phyloP scores from a whole-genome alignment of 1,284 basidiomycete species.

The Flammula alnicola region DNA sequence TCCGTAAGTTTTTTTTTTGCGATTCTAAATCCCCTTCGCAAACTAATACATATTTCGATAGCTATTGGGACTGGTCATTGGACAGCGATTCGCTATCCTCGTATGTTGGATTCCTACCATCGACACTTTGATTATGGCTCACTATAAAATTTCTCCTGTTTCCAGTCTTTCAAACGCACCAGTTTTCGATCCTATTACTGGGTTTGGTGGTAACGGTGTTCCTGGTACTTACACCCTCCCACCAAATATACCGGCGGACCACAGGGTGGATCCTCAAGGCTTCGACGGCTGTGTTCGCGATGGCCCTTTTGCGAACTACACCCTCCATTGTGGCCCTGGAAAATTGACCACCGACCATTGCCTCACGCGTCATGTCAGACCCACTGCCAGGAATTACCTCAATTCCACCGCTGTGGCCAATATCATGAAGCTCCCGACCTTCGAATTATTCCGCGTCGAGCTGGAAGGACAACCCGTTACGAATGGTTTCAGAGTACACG shows the following conservation, averaged over 20 bases:
- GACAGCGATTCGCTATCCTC: slow-evolving; percentile 29
- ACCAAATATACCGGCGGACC: slow-evolving; percentile 25
- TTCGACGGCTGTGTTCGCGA: slow-evolving; percentile 35
- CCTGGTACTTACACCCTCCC: slow-evolving; percentile 29
- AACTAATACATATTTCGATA: slow-evolving; percentile 14
- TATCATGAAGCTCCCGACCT: slow-evolving; percentile 29
- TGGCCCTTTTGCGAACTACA: slow-evolving; percentile 39
- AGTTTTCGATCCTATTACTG: slow-evolving; percentile 37
- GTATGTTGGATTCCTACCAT: neutral
- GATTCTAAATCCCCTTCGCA: neutral
- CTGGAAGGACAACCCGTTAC: slow-evolving; percentile 37
- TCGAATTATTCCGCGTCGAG: slow-evolving; percentile 38
- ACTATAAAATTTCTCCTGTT: neutral
- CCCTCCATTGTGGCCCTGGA: slow-evolving; percentile 39
- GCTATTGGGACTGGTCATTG: slow-evolving; percentile 47
- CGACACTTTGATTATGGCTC: too few species aligned
- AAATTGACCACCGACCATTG: slow-evolving; percentile 35
- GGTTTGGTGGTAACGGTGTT: slow-evolving; percentile 40
- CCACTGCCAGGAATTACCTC: slow-evolving; percentile 24
- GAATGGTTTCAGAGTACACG: slow-evolving; percentile 31
- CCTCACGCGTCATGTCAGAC: slow-evolving; percentile 35
- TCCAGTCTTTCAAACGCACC: slow-evolving; percentile 34
- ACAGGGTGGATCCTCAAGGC: slow-evolving; percentile 21
- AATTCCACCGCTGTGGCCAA: slow-evolving; percentile 27
- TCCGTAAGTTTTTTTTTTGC: slow-evolving; percentile 34